These are phyloP conservation scores for Salix arbutifolia DNA, from an alignment of 345 rosid genomes.

Conservation along the genomic window DNA sequence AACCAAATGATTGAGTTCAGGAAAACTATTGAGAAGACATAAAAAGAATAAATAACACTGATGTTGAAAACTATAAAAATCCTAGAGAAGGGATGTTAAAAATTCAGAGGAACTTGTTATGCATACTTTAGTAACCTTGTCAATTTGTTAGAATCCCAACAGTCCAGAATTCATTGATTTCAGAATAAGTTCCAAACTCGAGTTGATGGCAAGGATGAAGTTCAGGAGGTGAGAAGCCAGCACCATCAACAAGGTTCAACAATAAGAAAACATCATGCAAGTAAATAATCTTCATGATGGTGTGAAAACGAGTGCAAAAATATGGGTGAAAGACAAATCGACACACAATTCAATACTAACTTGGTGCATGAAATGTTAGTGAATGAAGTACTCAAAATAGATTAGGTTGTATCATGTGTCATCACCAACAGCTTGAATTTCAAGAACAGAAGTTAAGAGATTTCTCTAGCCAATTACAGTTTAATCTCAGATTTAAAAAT, in stretches of 20 bases:
- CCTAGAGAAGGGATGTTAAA: neutral
- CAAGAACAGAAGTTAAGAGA: neutral
- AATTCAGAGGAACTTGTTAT: neutral
- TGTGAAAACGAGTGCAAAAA: neutral
- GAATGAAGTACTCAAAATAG: neutral
- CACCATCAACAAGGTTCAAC: neutral
- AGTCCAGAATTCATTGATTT: neutral
- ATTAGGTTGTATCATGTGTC: neutral
- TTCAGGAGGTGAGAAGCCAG: neutral
- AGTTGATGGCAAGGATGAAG: neutral
- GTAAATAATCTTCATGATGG: neutral
- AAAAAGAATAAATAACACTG: neutral
- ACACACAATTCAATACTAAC: neutral
- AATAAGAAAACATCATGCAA: neutral
- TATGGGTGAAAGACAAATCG: neutral
- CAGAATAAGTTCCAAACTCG: neutral
- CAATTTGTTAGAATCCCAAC: neutral
- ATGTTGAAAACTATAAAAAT: neutral
- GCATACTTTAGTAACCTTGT: neutral
- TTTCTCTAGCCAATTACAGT: neutral
- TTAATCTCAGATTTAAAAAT: neutral
- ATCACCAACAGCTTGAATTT: neutral
- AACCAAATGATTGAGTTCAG: slow-evolving; percentile 4
- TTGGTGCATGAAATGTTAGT: neutral
- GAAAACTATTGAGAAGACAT: neutral